phyloP scores from a whole-genome alignment of 306 rosid genomes.

The Carpinus viminea region DNA sequence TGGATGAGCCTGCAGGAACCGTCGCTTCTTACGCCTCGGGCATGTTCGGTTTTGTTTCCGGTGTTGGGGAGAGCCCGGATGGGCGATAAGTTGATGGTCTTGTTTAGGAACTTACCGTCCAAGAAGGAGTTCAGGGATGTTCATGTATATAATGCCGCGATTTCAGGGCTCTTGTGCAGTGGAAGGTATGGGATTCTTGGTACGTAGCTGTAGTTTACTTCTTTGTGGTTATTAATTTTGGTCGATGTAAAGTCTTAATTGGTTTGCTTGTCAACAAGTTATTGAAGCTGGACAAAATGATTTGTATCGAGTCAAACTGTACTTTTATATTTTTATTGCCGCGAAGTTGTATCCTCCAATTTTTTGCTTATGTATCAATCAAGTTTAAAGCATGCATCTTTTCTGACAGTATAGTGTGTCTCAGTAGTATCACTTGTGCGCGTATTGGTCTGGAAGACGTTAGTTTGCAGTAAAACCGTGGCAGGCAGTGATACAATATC shows the following conservation, averaged over 20 bases:
- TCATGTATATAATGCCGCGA: constrained; percentile 75
- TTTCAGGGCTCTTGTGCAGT: constrained; percentile 64
- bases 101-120: constrained; percentile 60
- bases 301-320: neutral
- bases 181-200: constrained; percentile 48
- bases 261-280: neutral
- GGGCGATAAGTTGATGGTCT: constrained; percentile 64
- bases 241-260: neutral
- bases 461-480: neutral
- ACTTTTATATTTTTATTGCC: neutral
- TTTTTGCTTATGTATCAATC: neutral
- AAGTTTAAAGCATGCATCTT: neutral
- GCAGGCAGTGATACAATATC: neutral
- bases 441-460: neutral
- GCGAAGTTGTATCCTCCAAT: neutral
- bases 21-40: constrained; percentile 56
- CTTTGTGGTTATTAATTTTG: neutral
- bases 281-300: neutral
- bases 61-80: constrained; percentile 73
- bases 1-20: constrained; percentile 91
- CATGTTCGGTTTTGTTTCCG: constrained; percentile 69
- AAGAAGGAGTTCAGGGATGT: constrained; percentile 63
- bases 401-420: neutral
- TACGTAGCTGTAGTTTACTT: constrained; percentile 22
- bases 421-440: neutral